phyloP scores from a whole-genome alignment of 345 rosid species.

The Aegle marmelos region DNA sequence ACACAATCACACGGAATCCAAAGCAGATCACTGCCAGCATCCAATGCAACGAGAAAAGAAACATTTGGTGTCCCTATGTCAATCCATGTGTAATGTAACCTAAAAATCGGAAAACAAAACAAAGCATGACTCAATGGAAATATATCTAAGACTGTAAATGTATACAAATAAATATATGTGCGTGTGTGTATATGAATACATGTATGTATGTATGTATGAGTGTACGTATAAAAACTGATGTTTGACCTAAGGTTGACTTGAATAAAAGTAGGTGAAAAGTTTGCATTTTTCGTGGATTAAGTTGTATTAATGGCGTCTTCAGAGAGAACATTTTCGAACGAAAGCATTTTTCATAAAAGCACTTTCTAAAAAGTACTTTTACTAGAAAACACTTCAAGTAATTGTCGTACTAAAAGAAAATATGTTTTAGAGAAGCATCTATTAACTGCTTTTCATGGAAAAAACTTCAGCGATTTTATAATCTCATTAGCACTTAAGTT shows the following conservation, averaged over 20 bases:
- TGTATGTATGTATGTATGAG: too few species aligned
- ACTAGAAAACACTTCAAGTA: background rate
- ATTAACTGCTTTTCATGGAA: background rate
- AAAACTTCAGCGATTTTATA: background rate
- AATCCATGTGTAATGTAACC: slow-evolving; percentile 85
- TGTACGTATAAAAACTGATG: background rate
- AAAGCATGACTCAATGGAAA: background rate
- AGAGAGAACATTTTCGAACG: background rate
- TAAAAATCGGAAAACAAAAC: slow-evolving; percentile 8
- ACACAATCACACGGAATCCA: slow-evolving; percentile 90
- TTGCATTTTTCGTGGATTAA: background rate
- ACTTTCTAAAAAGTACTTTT: background rate
- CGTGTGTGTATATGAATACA: too few species aligned
- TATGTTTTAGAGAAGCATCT: background rate
- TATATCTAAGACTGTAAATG: background rate
- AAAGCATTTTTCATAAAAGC: too few species aligned
- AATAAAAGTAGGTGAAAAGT: background rate
- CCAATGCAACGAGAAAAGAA: slow-evolving; percentile 85
- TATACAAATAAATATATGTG: background rate
- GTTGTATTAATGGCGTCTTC: background rate
- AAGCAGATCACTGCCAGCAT: slow-evolving; percentile 75
- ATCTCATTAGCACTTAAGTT: too few species aligned
- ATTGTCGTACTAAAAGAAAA: background rate
- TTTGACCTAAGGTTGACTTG: background rate
- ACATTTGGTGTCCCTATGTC: slow-evolving; percentile 76